These are phyloP conservation scores for Laguncularia racemosa DNA, from an alignment of 345 rosid species.

Conservation along the genomic window DNA sequence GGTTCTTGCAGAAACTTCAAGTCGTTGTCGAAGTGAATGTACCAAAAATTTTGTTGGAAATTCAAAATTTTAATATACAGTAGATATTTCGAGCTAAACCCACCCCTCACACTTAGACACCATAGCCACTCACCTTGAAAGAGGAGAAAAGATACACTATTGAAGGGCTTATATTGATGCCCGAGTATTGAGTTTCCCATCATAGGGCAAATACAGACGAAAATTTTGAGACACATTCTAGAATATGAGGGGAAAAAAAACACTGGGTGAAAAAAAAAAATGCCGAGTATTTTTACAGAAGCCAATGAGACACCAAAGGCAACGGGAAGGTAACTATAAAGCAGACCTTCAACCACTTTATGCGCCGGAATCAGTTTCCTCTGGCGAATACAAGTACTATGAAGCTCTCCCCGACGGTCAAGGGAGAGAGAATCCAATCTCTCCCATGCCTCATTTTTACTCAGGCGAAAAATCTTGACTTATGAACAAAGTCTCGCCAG, in stretches of 20 bases:
- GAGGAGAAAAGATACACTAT: slow-evolving; percentile 2
- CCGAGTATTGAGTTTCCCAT: slow-evolving; percentile 1
- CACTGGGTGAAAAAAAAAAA: slow-evolving; percentile 6
- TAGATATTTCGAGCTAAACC: no score
- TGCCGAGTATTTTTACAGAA: slow-evolving; percentile 22
- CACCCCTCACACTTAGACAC: no score
- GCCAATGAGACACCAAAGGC: slow-evolving; percentile 19
- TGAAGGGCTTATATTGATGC: not conserved
- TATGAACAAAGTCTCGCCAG: no score
- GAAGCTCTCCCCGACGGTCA: no score
- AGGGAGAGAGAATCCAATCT: no score
- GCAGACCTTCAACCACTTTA: slow-evolving; percentile 3
- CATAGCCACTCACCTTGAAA: not conserved
- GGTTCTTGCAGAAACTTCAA: no score
- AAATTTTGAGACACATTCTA: not conserved
- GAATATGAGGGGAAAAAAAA: not conserved
- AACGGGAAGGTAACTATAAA: slow-evolving; percentile 13
- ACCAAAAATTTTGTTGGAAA: no score
- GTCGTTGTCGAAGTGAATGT: no score
- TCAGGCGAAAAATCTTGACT: no score
- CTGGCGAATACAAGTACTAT: not conserved
- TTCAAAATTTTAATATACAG: no score
- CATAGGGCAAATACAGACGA: slow-evolving; percentile 2
- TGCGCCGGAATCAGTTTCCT: slow-evolving; percentile 7
- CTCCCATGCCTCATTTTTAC: no score